Conservation (phyloP, 495 filamentous ascomycete genomes). For the Geopyxis carbonaria region DNA sequence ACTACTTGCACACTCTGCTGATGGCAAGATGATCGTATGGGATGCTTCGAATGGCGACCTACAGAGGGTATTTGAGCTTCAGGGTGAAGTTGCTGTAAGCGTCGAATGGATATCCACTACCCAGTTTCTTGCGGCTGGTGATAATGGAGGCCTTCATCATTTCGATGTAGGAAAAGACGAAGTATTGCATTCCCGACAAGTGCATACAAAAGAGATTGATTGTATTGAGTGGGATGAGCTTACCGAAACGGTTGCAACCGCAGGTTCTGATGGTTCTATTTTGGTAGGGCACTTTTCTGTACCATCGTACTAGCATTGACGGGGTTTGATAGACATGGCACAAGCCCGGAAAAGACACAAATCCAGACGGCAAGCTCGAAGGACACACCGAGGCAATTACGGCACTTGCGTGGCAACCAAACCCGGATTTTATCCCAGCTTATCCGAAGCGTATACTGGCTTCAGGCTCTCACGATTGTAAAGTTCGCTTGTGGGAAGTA, state of each 20-base stretch:
- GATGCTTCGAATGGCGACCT: conserved; percentile 28
- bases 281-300: no score
- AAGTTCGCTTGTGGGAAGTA: conserved; percentile 21
- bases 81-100: conserved; percentile 26
- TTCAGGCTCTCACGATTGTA: conserved; percentile 20
- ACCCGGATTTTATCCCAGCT: conserved; percentile 1
- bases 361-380: conserved; percentile 8
- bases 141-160: conserved; percentile 13
- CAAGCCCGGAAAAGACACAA: conserved; percentile 13
- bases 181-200: conserved; percentile 4
- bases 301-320: background rate
- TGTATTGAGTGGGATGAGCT: conserved; percentile 21
- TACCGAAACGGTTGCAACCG: conserved; percentile 21
- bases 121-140: conserved; percentile 43
- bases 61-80: conserved; percentile 27
- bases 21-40: conserved; percentile 37
- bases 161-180: conserved; percentile 15
- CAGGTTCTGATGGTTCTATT: conserved; percentile 12
- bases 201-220: conserved; percentile 13
- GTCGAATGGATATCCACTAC: conserved; percentile 42
- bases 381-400: conserved; percentile 15
- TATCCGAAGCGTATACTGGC: conserved; percentile 15
- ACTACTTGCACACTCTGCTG: conserved; percentile 39
- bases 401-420: conserved; percentile 19
- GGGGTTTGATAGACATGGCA: conserved; percentile 15